Conservation (phyloP, 441 rosid species). For the Euphorbia neoarborescens region DNA sequence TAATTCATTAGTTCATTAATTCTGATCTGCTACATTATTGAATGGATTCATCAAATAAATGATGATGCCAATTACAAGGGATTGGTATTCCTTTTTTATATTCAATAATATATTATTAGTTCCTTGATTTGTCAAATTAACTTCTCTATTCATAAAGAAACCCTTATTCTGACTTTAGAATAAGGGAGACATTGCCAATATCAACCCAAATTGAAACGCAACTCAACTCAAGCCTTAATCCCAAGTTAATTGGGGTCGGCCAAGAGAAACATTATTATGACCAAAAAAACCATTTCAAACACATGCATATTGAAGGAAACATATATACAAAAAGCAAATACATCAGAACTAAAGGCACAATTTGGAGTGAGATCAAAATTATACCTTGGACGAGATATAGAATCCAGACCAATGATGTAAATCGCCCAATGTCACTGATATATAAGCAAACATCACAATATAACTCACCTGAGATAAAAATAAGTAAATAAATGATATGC, state of each 20-base stretch:
- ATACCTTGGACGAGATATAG: slow-evolving; percentile 78
- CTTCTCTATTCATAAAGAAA: neutral
- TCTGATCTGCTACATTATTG: neutral
- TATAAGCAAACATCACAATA: slow-evolving; percentile 88
- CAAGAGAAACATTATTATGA: neutral
- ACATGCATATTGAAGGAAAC: neutral
- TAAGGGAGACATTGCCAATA: neutral
- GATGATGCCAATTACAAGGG: neutral
- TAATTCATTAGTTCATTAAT: too few relatives aligned
- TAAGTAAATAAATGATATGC: neutral
- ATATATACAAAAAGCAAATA: neutral
- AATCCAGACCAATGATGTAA: slow-evolving; percentile 46
- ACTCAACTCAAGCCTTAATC: neutral
- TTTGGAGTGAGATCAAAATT: neutral
- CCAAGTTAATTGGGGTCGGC: too few relatives aligned
- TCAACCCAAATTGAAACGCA: neutral
- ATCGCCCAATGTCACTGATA: slow-evolving; percentile 76
- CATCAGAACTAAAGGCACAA: neutral
- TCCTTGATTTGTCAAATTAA: neutral
- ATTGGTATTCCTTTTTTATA: neutral
- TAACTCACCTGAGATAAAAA: slow-evolving; percentile 64
- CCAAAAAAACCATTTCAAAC: neutral
- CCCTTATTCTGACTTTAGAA: neutral
- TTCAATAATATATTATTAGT: neutral
- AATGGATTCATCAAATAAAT: neutral